Base-by-base conservation (phyloP, 257 asterid species). In the Paraleonurus japonicus region DNA sequence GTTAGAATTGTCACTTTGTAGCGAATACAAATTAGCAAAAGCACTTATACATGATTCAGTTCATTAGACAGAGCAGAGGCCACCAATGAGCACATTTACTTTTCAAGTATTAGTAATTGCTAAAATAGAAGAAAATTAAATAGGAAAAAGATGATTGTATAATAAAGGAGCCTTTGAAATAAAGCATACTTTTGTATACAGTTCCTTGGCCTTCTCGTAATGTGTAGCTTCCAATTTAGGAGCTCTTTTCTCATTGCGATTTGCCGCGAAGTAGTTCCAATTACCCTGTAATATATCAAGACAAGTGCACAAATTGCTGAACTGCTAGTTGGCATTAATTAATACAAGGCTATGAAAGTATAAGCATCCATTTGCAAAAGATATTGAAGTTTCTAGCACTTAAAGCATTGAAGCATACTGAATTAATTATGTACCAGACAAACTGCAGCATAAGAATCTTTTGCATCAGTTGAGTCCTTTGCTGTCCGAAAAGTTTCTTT, bases 211-310 rank as follows among this genome's bases (percentile, higher is more conserved):
- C 88, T 95, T 95, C 89, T 95, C 97, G 28, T 88, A 83, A 87
- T 95, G 99, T 33, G 97, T 92, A 75, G 97, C 96, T 79, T 95
- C 99, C 83, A 95, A 67, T 81, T 95, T 89, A 1, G 97, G 99
- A 81, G 81, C 84, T 81, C 96, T 88, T 87, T 92, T 95, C 88
- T 95, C 99, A 47, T 86, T 86, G 65, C 99, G 88, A 61, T 83
- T 86, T 71, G 91, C 88, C 5, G 88, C 91, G 58, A 80, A 94
- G 89, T 87, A 95, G 80, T 95, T 95, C 99, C 99, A 95, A 64
- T 95, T 95, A 11, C 99, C 99, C 98, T 95, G 65, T 62, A 53
- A 75, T 57, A 80, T 66, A 72, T 43, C 30, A 77, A 73, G 67
- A 65, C 33, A 75, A 76, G 74, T 26, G 70, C 27, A 66, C 67